Percentiles rank a stretch among this genome's conserved stretches.
These are phyloP conservation scores for Corchorus olitorius DNA, from an alignment of 345 rosid species.

Conservation along the genomic window DNA sequence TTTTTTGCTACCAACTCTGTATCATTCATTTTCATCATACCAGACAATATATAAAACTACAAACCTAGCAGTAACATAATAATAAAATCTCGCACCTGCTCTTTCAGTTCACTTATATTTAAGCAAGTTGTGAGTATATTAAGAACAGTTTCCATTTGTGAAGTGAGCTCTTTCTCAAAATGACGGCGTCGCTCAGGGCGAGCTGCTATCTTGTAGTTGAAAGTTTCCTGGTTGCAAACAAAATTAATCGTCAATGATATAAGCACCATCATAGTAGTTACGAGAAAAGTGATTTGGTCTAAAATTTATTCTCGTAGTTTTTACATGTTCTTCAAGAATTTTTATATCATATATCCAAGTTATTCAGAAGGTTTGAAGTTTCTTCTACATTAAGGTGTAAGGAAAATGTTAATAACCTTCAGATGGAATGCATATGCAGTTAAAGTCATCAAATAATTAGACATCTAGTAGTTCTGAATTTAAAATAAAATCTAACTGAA, in stretches of 20 bases:
- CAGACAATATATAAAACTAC: background rate
- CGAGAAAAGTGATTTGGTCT: slow-evolving; percentile 1
- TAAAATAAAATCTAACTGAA: background rate
- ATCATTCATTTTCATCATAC: background rate
- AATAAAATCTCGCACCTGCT: slow-evolving; percentile 62
- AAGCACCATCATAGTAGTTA: slow-evolving; percentile 2
- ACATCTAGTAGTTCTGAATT: background rate
- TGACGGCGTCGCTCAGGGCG: slow-evolving; percentile 97
- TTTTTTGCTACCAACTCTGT: background rate
- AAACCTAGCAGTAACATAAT: slow-evolving; percentile 19
- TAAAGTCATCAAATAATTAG: background rate
- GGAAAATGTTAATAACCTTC: background rate
- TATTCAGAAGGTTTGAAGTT: slow-evolving; percentile 13
- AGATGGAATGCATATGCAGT: background rate
- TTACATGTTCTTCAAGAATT: slow-evolving; percentile 16
- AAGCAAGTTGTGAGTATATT: slow-evolving; percentile 80
- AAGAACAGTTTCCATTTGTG: slow-evolving; percentile 84
- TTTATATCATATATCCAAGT: background rate
- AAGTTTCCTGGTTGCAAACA: slow-evolving; percentile 66
- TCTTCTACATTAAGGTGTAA: background rate
- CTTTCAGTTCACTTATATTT: slow-evolving; percentile 75
- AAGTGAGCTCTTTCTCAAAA: slow-evolving; percentile 85
- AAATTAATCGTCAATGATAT: slow-evolving; percentile 15
- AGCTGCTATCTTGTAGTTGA: slow-evolving; percentile 97
- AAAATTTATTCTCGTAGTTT: slow-evolving; percentile 18